A percentile compares a stretch with the other conserved stretches of the same genome.
phyloP scores from a whole-genome alignment of 768 basidiomycete species.

The Xerocomus spinulosus region DNA sequence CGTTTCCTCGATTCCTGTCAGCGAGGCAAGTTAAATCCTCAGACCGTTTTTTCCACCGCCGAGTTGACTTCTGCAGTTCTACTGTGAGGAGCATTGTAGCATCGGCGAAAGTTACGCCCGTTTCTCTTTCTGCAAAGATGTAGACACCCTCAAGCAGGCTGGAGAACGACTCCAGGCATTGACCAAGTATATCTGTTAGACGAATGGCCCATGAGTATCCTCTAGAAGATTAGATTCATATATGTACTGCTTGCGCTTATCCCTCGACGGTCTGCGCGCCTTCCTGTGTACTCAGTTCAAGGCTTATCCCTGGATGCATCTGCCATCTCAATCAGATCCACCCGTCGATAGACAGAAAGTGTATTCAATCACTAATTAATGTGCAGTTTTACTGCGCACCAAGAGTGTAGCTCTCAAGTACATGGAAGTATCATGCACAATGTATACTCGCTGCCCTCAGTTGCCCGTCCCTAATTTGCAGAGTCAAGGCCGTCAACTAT shows the following conservation, averaged over 20 bases:
- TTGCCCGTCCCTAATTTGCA: too few relatives aligned
- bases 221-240: neutral
- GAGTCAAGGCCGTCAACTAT: constrained; percentile 58
- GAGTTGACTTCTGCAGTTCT: constrained; percentile 57
- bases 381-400: too few relatives aligned
- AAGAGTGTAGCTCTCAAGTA: too few relatives aligned
- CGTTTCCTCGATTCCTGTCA: constrained; percentile 91
- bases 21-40: constrained; percentile 63
- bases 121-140: constrained; percentile 96
- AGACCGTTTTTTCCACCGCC: neutral
- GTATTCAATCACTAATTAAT: too few relatives aligned
- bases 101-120: constrained; percentile 86
- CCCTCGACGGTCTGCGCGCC: neutral
- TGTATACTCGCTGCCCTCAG: too few relatives aligned
- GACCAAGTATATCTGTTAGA: constrained; percentile 52
- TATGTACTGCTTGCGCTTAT: neutral
- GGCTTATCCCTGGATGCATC: neutral
- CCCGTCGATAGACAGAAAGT: too few relatives aligned
- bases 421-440: too few relatives aligned
- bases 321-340: neutral
- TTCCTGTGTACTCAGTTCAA: neutral
- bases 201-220: neutral
- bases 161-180: constrained; percentile 75
- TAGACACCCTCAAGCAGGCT: constrained; percentile 78
- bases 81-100: constrained; percentile 77